Percentiles rank a stretch among this genome's conserved stretches.
phyloP scores from a whole-genome alignment of 441 rosid species.

The Croton setiger region DNA sequence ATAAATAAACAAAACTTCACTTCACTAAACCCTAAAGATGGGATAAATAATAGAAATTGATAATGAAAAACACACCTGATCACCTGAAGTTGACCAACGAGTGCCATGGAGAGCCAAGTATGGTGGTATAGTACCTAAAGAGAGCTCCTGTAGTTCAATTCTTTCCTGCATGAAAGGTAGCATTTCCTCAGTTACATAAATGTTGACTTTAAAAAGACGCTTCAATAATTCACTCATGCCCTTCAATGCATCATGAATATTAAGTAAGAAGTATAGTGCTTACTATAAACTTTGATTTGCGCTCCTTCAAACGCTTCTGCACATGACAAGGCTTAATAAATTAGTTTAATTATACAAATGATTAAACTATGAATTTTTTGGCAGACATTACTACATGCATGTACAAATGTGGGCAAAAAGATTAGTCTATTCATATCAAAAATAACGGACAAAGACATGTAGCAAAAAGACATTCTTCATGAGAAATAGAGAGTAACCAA shows the following conservation, averaged over 20 bases:
- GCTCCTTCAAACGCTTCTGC: conserved; percentile 85
- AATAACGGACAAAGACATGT: background rate
- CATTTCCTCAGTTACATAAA: conserved; percentile 12
- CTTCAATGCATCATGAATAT: background rate
- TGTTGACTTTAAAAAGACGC: conserved; percentile 9
- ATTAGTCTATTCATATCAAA: background rate
- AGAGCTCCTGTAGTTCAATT: conserved; percentile 75
- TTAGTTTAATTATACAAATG: conserved; percentile 14
- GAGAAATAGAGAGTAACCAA: background rate
- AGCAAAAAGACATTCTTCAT: background rate
- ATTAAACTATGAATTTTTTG: background rate
- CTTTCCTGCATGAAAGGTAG: conserved; percentile 52
- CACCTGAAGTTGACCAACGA: conserved; percentile 75
- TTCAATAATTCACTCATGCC: background rate
- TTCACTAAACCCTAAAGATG: background rate
- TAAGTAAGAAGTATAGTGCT: conserved; percentile 30
- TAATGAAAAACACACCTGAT: conserved; percentile 56
- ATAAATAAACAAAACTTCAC: background rate
- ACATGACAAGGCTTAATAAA: conserved; percentile 18
- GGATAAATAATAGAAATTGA: background rate
- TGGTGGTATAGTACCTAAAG: conserved; percentile 79
- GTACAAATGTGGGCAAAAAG: background rate
- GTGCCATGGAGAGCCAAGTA: conserved; percentile 76
- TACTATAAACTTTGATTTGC: conserved; percentile 74
- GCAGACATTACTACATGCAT: background rate